Conservation (phyloP, 371 early-diverging fungal genomes). For the Encephalitozoon intestinalis region DNA sequence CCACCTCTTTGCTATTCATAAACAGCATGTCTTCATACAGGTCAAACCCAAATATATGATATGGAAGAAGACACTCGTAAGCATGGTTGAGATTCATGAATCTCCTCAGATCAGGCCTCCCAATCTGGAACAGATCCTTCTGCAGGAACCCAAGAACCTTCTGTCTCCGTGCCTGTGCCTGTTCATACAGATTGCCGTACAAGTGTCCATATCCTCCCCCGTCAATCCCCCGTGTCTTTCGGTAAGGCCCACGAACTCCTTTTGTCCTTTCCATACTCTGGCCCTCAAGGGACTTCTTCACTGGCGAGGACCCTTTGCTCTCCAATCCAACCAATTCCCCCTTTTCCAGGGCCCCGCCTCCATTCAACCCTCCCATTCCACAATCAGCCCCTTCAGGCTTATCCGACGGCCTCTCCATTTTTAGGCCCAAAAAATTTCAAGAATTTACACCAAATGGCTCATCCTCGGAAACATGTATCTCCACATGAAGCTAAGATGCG, state of each 20-base stretch:
- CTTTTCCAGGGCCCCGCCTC: not conserved
- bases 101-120: slow-evolving; percentile 48
- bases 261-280: not conserved
- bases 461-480: not conserved
- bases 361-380: not conserved
- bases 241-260: not conserved
- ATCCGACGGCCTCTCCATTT: not conserved
- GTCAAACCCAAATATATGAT: slow-evolving; percentile 49
- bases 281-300: not conserved
- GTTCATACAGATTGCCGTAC: slow-evolving; percentile 34
- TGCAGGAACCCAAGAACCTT: slow-evolving; percentile 45
- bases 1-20: not conserved
- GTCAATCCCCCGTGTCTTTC: not conserved
- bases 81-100: slow-evolving; percentile 53
- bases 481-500: not conserved
- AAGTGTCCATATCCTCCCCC: not conserved
- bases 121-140: slow-evolving; percentile 53
- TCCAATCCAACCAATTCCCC: not conserved
- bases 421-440: slow-evolving; percentile 6
- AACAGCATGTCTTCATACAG: slow-evolving; percentile 57
- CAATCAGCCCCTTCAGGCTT: not conserved
- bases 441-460: not conserved
- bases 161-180: slow-evolving; percentile 31
- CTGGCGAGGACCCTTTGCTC: too few relatives aligned
- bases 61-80: slow-evolving; percentile 58